These are phyloP conservation scores for Anaeramoeba ignava DNA, from an alignment of 78 protist genomes.

Conservation along the genomic window DNA sequence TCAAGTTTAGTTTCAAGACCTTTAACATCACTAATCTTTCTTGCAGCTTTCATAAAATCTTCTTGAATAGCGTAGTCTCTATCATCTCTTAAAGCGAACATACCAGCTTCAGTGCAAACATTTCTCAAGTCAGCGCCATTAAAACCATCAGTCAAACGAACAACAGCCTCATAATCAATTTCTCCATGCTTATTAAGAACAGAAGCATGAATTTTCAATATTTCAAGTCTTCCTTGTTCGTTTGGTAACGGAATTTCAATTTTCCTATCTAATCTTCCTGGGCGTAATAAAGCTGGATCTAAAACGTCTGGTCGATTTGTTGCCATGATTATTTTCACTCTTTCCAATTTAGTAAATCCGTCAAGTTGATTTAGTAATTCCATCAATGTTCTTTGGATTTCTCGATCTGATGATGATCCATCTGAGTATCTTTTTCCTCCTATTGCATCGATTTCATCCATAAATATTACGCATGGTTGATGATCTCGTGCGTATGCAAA, in stretches of 20 bases:
- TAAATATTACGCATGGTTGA: constrained; percentile 98
- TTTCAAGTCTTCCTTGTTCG: constrained; percentile 71
- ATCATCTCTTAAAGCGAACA: constrained; percentile 80
- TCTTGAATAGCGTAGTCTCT: constrained; percentile 80
- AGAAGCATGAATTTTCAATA: constrained; percentile 90
- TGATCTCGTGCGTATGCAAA: constrained; percentile 92
- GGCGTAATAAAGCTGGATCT: constrained; percentile 82
- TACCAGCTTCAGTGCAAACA: constrained; percentile 95
- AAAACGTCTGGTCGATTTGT: constrained; percentile 96
- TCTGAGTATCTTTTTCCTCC: constrained; percentile 92
- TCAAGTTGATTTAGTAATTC: constrained; percentile 95
- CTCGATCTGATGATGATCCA: constrained; percentile 93
- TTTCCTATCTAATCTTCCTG: constrained; percentile 47
- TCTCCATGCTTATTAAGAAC: constrained; percentile 78
- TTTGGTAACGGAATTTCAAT: constrained; percentile 97
- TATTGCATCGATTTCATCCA: constrained; percentile 99
- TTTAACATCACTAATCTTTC: constrained; percentile 20
- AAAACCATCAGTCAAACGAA: constrained; percentile 91
- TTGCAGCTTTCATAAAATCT: constrained; percentile 95
- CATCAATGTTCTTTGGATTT: constrained; percentile 97
- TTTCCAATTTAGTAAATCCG: constrained; percentile 86
- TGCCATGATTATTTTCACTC: constrained; percentile 97
- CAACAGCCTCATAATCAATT: constrained; percentile 87
- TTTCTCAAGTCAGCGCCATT: constrained; percentile 98
- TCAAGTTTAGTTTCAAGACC: too few species aligned